Percentiles rank a stretch among this genome's conserved stretches.
phyloP scores from a whole-genome alignment of 805 yeast species.

The Schwanniomyces occidentalis region DNA sequence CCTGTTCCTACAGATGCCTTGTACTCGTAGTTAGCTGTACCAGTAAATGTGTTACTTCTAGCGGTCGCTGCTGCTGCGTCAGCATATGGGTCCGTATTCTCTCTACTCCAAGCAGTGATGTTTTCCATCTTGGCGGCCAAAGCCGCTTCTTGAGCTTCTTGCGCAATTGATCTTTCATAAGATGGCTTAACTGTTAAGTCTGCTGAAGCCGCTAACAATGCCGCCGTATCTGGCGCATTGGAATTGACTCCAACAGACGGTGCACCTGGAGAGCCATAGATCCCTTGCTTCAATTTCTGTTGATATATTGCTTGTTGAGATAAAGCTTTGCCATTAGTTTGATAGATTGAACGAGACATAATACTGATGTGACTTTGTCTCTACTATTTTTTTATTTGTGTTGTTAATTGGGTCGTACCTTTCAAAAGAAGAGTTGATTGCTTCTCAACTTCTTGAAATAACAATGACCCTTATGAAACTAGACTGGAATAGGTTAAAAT shows the following conservation, averaged over 20 bases:
- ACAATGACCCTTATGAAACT: too few relatives aligned
- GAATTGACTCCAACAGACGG: constrained; percentile 63
- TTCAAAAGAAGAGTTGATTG: too few relatives aligned
- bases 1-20: constrained; percentile 23
- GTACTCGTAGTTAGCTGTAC: neutral
- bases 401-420: too few relatives aligned
- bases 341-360: constrained; percentile 54
- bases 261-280: constrained; percentile 50
- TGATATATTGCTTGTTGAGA: constrained; percentile 74
- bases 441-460: too few relatives aligned
- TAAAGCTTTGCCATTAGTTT: constrained; percentile 67
- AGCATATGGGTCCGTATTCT: constrained; percentile 45
- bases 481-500: too few relatives aligned
- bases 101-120: constrained; percentile 51
- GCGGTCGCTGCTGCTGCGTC: constrained; percentile 48
- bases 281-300: constrained; percentile 70
- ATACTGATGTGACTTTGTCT: too few relatives aligned
- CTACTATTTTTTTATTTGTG: too few relatives aligned
- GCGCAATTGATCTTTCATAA: constrained; percentile 60
- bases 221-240: constrained; percentile 75
- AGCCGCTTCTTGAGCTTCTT: constrained; percentile 70
- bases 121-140: constrained; percentile 42
- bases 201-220: constrained; percentile 67
- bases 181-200: constrained; percentile 61
- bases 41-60: constrained; percentile 10